Base-by-base conservation (phyloP, 148 eudicot genomes). In the Silene latifolia region DNA sequence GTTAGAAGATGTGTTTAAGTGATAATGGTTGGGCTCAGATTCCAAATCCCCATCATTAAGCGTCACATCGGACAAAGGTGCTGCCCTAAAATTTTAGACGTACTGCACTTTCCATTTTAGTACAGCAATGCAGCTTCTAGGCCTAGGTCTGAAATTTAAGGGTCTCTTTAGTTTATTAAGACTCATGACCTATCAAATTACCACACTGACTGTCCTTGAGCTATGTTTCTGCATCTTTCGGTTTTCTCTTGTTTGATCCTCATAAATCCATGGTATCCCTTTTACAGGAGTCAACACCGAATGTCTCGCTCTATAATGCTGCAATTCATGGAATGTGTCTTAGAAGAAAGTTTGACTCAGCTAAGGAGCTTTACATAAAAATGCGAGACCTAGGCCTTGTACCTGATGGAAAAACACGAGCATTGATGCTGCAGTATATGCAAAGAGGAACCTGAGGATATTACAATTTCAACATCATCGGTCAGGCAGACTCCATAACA, bases 301-400 rank as follows among this genome's bases (percentile, higher is more conserved):
- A 88, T 80, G 92, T 82, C 23, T 86, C 90, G 69, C 82, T 88
- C 54, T 90, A 87, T 67, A 90, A 90, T 78, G 88, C 89, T 80
- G 87, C 85, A 67, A 87, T 90, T 70, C 96, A 88, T 63, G 96
- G 96, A 63, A 74, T 88, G 86, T 90, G 89, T 69, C 83, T 88
- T 66, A 83, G 59, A 83, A 78, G 85, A 62, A 80, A 77, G 76
- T 60, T 74, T 65, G 89, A 82, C 42, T 80, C 86, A 75, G 96
- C 92, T 53, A 85, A 83, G 61, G 86, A 74, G 70, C 79, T 88
- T 67, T 90, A 90, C 77, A 20, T 25, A 75, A 84, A 81, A 83
- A 88, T 90, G 96, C 83, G 81, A 46, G 90, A 88, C 70, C 56
- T 72, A 67, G 86, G 85, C 61, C 92, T 88, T 58, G 78, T 77